A percentile compares a stretch with the other conserved stretches of the same genome.
phyloP scores from a whole-genome alignment of 2,329 filamentous ascomycete genomes.

The Hymenotorrendiella dingleyae region DNA sequence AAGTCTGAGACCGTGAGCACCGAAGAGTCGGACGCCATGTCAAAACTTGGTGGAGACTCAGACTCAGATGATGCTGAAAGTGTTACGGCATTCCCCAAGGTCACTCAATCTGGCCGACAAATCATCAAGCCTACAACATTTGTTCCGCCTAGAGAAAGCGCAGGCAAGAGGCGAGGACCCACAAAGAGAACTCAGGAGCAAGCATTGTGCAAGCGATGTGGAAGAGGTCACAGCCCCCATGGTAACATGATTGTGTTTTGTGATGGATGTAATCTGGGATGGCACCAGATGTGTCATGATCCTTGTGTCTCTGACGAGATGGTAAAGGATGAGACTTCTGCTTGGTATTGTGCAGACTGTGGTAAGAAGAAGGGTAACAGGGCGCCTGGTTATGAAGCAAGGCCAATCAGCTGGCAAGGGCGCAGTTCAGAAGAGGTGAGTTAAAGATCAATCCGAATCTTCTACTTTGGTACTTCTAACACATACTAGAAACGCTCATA shows the following conservation, averaged over 20 bases:
- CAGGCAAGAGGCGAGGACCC: constrained; percentile 34
- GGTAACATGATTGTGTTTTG: constrained; percentile 81
- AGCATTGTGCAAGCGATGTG: constrained; percentile 65
- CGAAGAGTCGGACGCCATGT: constrained; percentile 28
- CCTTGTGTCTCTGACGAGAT: constrained; percentile 67
- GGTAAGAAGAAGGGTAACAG: constrained; percentile 41
- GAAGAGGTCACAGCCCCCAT: constrained; percentile 63
- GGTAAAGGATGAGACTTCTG: constrained; percentile 57
- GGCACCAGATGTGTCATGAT: constrained; percentile 78
- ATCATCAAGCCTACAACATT: constrained; percentile 61
- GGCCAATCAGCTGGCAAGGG: constrained; percentile 30
- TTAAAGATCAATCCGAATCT: neutral
- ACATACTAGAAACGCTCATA: constrained; percentile 52
- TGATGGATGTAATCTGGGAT: constrained; percentile 71
- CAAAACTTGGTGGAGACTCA: constrained; percentile 32
- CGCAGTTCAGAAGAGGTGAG: constrained; percentile 37
- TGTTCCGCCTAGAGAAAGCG: constrained; percentile 47
- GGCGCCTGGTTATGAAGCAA: constrained; percentile 28
- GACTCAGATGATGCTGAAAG: constrained; percentile 34
- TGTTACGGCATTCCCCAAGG: constrained; percentile 50
- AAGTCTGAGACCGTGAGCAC: constrained; percentile 24
- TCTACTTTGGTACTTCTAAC: constrained; percentile 15
- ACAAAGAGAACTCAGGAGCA: constrained; percentile 55
- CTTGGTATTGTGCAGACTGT: constrained; percentile 68
- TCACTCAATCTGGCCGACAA: constrained; percentile 70